Base-by-base conservation (phyloP, 805 yeast species). In the Candida pseudoglaebosa region DNA sequence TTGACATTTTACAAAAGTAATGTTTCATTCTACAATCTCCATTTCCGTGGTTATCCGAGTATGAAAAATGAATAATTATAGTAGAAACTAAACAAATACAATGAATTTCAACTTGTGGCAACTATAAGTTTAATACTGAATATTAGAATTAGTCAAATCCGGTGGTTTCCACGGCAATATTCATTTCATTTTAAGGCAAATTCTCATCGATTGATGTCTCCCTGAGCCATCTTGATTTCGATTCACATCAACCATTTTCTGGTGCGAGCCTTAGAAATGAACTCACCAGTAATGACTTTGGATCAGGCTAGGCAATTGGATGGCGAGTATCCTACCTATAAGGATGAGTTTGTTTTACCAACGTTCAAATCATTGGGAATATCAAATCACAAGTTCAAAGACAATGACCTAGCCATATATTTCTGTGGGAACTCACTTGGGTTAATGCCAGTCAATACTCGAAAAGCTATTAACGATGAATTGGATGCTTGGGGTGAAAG, bases 341-440 rank as follows among this genome's bases (percentile, higher is more conserved):
- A 62, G 4, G 67, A 68, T 9, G 64, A 71, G 37, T 86, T 87
- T 54, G 69, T 62, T 20, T 61, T 83, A 26, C 96, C 96, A 5
- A 84, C 93, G 0, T 71, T 79, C 45, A 53, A 59, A 37, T 71
- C 87, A 0, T 59, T 85, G 47, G 90, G 84, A 0, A 54, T 79
- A 19, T 42, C 54, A 7, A 50, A 54, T 26, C 33, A 45, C 29
- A 31, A 36, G 7, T 46, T 43, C 26, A 32, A 34, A 15, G 47
- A 48, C 5, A 39, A 41, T 14, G 43, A 51, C 24, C 40, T 48
- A 6, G 65, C 75, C 9, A 67, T 73, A 16, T 91, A 90, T 55
- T 67, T 90, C 34, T 88, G 96, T 61, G 98, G 98, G 2, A 91
- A 90, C 65, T 87, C 96, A n/a, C 75, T 90, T 5, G 98, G 98